These are phyloP conservation scores for Citrullus colocynthis DNA, from an alignment of 306 rosid genomes.

Conservation along the genomic window DNA sequence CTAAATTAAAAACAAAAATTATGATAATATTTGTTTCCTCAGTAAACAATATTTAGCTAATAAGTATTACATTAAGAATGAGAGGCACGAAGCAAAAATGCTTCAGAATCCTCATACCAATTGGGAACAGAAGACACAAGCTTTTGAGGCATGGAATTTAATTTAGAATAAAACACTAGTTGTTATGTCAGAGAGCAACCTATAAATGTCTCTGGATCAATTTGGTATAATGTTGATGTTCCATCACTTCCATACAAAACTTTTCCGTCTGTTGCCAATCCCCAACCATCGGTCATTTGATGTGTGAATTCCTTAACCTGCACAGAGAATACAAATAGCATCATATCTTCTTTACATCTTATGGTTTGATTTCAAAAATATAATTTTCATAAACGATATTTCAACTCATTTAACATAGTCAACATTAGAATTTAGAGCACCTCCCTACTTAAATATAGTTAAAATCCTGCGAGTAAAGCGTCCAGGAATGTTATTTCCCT, in stretches of 20 bases:
- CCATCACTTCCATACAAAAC: constrained; percentile 90
- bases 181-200: constrained; percentile 24
- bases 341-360: neutral
- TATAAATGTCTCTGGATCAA: constrained; percentile 56
- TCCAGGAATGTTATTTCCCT: neutral
- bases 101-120: neutral
- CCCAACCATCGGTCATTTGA: constrained; percentile 93
- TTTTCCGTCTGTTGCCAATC: constrained; percentile 83
- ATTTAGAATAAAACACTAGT: neutral
- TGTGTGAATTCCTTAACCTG: constrained; percentile 58
- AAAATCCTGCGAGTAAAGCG: neutral
- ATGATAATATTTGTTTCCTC: neutral
- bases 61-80: neutral
- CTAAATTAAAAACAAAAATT: neutral
- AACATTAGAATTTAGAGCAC: neutral
- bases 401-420: neutral
- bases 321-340: constrained; percentile 4
- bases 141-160: neutral
- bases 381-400: neutral
- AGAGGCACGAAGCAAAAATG: neutral
- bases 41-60: neutral
- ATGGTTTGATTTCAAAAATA: neutral
- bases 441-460: neutral
- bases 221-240: constrained; percentile 53
- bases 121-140: neutral